Evolutionary conservation across 148 eudicot genomes (phyloP).

Genomic region (Chenopodium berlandieri): DNA sequence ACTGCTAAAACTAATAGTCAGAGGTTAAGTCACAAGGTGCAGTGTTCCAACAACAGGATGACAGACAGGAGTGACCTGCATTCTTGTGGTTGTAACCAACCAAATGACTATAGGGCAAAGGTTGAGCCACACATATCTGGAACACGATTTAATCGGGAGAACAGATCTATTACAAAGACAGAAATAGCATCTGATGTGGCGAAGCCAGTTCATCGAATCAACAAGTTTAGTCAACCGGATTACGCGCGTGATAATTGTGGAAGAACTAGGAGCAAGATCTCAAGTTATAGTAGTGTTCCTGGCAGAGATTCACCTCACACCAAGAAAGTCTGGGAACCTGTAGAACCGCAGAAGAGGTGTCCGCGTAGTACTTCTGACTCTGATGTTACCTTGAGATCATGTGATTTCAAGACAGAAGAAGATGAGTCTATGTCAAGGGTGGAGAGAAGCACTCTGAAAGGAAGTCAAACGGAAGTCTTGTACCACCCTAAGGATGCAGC

Average conservation of each 20-base stretch:
- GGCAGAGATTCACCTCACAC: conserved; percentile 45
- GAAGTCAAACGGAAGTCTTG: conserved; percentile 23
- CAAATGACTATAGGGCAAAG: conserved; percentile 52
- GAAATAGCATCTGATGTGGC: conserved; percentile 47
- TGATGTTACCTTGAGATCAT: conserved; percentile 57
- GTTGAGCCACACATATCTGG: conserved; percentile 36
- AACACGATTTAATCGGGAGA: conserved; percentile 39
- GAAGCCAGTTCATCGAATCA: conserved; percentile 54
- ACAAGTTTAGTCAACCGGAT: conserved; percentile 50
- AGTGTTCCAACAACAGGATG: conserved; percentile 37
- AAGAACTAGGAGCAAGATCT: conserved; percentile 55
- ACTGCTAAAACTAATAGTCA: conserved; percentile 41
- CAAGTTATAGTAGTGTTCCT: conserved; percentile 37
- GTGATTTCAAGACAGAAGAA: conserved; percentile 42
- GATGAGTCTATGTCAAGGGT: conserved; percentile 31
- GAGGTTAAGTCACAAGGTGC: conserved; percentile 55
- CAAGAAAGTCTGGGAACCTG: conserved; percentile 95
- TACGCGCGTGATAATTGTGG: conserved; percentile 47
- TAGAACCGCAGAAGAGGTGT: conserved; percentile 71
- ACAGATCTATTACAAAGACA: conserved; percentile 40
- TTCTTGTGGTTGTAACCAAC: conserved; percentile 67
- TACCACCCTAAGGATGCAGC: conserved; percentile 30
- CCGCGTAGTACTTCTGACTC: conserved; percentile 70
- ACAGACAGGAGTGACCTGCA: conserved; percentile 45
- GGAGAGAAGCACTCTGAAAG: conserved; percentile 20